Evolutionary conservation across 371 early-diverging fungal species (phyloP).

Genomic region (Rhizopus sp.): DNA sequence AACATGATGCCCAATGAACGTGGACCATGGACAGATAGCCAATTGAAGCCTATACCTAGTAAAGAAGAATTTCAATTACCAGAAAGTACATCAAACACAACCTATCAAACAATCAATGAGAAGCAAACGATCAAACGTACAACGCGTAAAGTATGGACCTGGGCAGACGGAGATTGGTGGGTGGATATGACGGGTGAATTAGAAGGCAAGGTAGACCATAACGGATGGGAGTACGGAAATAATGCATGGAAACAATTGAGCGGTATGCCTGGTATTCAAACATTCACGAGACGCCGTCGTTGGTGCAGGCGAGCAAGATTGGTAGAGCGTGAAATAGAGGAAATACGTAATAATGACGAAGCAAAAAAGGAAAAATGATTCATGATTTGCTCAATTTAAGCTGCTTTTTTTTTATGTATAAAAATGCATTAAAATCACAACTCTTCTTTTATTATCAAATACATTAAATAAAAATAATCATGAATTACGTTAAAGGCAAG

Average conservation of each 20-base stretch:
- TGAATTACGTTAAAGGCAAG: constrained; percentile 31
- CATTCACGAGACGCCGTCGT: constrained; percentile 46
- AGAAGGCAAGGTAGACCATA: constrained; percentile 38
- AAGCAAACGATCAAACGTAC: constrained; percentile 17
- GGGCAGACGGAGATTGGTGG: constrained; percentile 55
- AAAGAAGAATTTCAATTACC: constrained; percentile 44
- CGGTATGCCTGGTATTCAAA: constrained; percentile 41
- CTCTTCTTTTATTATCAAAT: not conserved
- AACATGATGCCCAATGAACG: constrained; percentile 54
- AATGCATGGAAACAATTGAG: constrained; percentile 48
- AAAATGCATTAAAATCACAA: not conserved
- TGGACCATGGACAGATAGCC: constrained; percentile 40
- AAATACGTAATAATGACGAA: constrained; percentile 3
- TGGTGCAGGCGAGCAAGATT: constrained; percentile 50
- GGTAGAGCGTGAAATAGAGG: constrained; percentile 29
- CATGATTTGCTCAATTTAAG: not conserved
- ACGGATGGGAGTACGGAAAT: constrained; percentile 54
- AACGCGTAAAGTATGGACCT: constrained; percentile 39
- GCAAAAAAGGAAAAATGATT: constrained; percentile 8
- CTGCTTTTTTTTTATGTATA: too few species aligned
- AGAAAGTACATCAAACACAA: constrained; percentile 17
- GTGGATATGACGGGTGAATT: constrained; percentile 52
- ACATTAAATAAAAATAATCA: constrained; percentile 6
- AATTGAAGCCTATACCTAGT: constrained; percentile 32
- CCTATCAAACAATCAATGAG: constrained; percentile 3